These are phyloP conservation scores for Trametes elegans DNA, from an alignment of 768 basidiomycete species.

Conservation along the genomic window DNA sequence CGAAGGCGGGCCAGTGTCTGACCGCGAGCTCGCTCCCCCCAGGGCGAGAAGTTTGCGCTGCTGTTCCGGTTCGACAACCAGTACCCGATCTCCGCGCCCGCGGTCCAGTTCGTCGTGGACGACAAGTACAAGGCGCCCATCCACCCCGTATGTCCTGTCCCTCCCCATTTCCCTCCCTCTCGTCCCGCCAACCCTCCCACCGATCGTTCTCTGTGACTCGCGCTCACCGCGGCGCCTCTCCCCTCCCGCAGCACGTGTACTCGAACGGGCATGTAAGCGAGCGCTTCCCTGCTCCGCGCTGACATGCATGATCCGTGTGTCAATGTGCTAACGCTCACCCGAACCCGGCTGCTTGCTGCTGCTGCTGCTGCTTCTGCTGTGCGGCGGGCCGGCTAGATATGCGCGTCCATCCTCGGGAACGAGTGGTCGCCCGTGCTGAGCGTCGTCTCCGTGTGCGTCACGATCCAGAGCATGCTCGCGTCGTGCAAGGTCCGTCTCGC, in stretches of 20 bases:
- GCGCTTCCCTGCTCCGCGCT: too few species aligned
- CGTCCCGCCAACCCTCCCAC: too few species aligned
- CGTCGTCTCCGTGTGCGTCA: conserved; percentile 78
- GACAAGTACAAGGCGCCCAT: conserved; percentile 64
- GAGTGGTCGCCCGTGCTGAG: conserved; percentile 92
- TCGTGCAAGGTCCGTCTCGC: conserved; percentile 70
- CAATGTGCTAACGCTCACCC: too few species aligned
- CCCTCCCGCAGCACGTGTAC: conserved; percentile 67
- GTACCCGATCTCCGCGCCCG: conserved; percentile 87
- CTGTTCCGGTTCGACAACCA: conserved; percentile 79
- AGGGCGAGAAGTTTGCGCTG: conserved; percentile 77
- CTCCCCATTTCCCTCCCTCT: neutral
- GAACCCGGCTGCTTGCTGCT: neutral
- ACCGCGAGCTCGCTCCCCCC: too few species aligned
- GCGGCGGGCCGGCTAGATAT: conserved; percentile 56
- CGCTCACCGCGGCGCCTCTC: conserved; percentile 8
- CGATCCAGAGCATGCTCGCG: conserved; percentile 89
- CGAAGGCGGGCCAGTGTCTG: too few species aligned
- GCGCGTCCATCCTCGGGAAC: conserved; percentile 84
- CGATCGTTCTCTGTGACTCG: too few species aligned
- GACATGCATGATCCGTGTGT: too few species aligned
- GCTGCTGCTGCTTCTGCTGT: neutral
- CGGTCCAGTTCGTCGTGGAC: conserved; percentile 80
- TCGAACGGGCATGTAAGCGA: conserved; percentile 75
- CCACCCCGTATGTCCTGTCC: conserved; percentile 62